Percentiles rank a stretch among this genome's conserved stretches.
These are phyloP conservation scores for Botryotinia globosa DNA, from an alignment of 2,329 filamentous ascomycete species.

Conservation along the genomic window DNA sequence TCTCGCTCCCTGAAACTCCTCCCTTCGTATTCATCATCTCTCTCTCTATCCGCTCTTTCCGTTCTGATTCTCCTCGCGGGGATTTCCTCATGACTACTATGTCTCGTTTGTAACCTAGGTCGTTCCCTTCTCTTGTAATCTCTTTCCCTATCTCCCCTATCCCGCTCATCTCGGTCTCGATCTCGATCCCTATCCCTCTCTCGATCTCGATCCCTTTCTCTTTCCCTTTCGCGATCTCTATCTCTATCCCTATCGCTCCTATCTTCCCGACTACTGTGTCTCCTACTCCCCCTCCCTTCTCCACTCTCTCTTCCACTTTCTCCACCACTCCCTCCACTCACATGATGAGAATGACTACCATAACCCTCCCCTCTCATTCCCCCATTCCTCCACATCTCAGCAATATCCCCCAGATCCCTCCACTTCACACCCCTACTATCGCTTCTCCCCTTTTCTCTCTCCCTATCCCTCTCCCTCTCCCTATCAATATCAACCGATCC, in stretches of 20 bases:
- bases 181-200: slow-evolving; percentile 24
- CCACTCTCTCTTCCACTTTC: slow-evolving; percentile 19
- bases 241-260: slow-evolving; percentile 21
- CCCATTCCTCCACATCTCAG: slow-evolving; percentile 22
- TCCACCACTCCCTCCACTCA: slow-evolving; percentile 18
- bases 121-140: slow-evolving; percentile 14
- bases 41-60: slow-evolving; percentile 25
- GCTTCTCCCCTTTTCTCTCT: slow-evolving; percentile 35
- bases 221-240: slow-evolving; percentile 11
- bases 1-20: slow-evolving; percentile 26
- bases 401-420: slow-evolving; percentile 20
- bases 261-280: slow-evolving; percentile 26
- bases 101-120: slow-evolving; percentile 5
- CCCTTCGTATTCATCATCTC: slow-evolving; percentile 18
- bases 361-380: slow-evolving; percentile 23
- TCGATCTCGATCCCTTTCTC: slow-evolving; percentile 3
- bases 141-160: slow-evolving; percentile 23
- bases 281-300: slow-evolving; percentile 22
- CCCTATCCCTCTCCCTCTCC: slow-evolving; percentile 32
- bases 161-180: slow-evolving; percentile 20
- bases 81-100: slow-evolving; percentile 19
- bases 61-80: slow-evolving; percentile 12
- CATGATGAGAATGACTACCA: slow-evolving; percentile 12
- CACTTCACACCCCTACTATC: slow-evolving; percentile 12
- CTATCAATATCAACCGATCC: slow-evolving; percentile 36